A percentile compares a stretch with the other conserved stretches of the same genome.
Conservation (phyloP, 768 basidiomycete genomes). For the Tylopilus rubrobrunneus region DNA sequence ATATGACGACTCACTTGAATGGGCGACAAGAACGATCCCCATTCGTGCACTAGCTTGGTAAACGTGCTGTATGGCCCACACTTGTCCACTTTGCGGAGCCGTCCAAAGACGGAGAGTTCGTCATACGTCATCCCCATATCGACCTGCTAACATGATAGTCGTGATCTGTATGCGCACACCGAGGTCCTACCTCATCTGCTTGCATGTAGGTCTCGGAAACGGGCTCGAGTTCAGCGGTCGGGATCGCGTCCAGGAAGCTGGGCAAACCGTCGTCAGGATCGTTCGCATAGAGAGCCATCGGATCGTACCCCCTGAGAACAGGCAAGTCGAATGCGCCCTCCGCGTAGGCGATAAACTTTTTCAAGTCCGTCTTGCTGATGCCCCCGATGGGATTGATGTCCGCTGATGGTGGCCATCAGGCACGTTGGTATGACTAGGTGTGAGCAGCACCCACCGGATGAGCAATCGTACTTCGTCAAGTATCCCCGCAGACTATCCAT, state of each 20-base stretch:
- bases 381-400: constrained; percentile 98
- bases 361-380: constrained; percentile 96
- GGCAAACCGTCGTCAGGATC: neutral
- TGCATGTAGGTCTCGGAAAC: constrained; percentile 93
- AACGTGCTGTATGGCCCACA: constrained; percentile 98
- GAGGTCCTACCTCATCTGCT: constrained; percentile 78
- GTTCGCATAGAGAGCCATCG: neutral
- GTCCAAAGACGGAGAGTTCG: constrained; percentile 70
- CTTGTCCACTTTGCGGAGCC: constrained; percentile 93
- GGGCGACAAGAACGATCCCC: constrained; percentile 60
- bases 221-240: constrained; percentile 95
- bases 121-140: constrained; percentile 99
- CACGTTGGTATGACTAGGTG: neutral
- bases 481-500: constrained; percentile 81
- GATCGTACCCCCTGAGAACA: constrained; percentile 64
- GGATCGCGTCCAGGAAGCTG: constrained; percentile 89
- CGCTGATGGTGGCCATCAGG: constrained; percentile 41
- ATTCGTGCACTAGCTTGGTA: constrained; percentile 90
- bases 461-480: constrained; percentile 97
- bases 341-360: constrained; percentile 90
- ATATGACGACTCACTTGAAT: constrained; percentile 1
- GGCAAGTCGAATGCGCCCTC: constrained; percentile 77
- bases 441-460: constrained; percentile 55
- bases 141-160: constrained; percentile 42
- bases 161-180: too few species aligned